Evolutionary conservation across 2,329 filamentous ascomycete genomes (phyloP), one percentile per base, ranked within the genome.

Genomic region (Xenosphaeropsis pyriputrescens): DNA sequence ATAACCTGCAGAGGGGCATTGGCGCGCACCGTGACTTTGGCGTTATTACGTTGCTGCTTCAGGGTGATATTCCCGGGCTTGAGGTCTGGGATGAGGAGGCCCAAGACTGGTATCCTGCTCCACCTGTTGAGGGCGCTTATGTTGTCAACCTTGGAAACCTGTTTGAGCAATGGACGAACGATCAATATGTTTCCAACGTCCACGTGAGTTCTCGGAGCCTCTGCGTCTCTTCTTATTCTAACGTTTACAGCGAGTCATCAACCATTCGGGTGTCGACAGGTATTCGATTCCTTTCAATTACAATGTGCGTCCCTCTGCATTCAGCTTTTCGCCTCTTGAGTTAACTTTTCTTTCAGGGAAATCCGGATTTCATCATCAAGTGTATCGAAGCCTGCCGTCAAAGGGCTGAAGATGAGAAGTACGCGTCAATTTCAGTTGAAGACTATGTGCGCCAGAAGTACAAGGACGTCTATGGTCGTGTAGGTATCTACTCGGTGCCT

Each of bases 101-200:
- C 42, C 13, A 17, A 6, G 17, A 15, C 12, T 34, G 32, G 32
- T 50, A 66, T 29, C 52, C 55, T 8, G 62, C 62, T 0, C 43
- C 46, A 4, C 61, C 63, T 2, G 47, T 64, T 1, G 53, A 55
- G 1, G 60, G 56, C 1, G 57, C 64, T 0, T 57, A 68, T 35
- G 63, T 70, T 12, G 62, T 70, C n/a, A 70, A 70, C 37, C 62
- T 70, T 14, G 67, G 59, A 5, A 64, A 70, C 45, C 65, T 62
- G 37, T 48, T 70, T 43, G 64, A 67, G 58, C 57, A 64, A n/a
- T 65, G 63, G 52, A 68, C 65, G 1, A 70, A 70, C 39, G 66
- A 16, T 6, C 15, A 14, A 16, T 64, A 65, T 46, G 61, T 57
- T 43, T 62, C 57, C 1, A 67, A 62, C 0, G 18, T 19, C 8